A percentile compares a stretch with the other conserved stretches of the same genome.
Conservation (phyloP, 352 stramenopile genomes). For the Globisporangium megalacanthum region DNA sequence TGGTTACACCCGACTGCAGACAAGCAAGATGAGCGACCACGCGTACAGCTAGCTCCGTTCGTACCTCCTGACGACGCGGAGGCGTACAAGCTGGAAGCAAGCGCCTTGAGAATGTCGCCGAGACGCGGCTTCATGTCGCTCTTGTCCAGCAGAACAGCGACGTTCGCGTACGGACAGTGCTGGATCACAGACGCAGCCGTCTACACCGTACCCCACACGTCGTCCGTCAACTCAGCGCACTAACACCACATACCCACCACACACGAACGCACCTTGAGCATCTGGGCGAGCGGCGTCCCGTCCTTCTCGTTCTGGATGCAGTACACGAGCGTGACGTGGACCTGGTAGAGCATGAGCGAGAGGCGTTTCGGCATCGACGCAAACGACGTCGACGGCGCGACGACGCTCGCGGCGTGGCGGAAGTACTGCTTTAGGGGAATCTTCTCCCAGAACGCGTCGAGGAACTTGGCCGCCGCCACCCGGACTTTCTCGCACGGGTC, state of each 20-base stretch:
- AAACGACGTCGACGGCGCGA: conserved; percentile 62
- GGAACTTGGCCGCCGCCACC: conserved; percentile 65
- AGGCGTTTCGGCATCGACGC: conserved; percentile 82
- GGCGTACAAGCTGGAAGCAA: conserved; percentile 67
- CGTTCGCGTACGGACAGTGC: conserved; percentile 70
- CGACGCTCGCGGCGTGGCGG: conserved; percentile 37
- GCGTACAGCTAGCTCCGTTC: background rate
- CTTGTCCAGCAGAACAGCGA: conserved; percentile 41
- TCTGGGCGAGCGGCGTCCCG: conserved; percentile 45
- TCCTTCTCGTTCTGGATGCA: conserved; percentile 80
- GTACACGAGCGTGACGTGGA: conserved; percentile 77
- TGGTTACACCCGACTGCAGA: background rate
- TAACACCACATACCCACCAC: background rate
- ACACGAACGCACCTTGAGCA: conserved; percentile 46
- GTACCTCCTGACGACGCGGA: conserved; percentile 51
- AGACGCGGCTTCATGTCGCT: conserved; percentile 49
- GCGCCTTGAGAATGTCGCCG: conserved; percentile 53
- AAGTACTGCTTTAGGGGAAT: conserved; percentile 82
- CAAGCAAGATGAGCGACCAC: background rate
- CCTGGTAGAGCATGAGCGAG: conserved; percentile 80
- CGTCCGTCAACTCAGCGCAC: background rate
- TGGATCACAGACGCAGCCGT: conserved; percentile 68
- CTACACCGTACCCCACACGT: conserved; percentile 8
- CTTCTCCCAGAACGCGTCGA: conserved; percentile 80
- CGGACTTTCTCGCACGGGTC: conserved; percentile 75